Evolutionary conservation across 768 basidiomycete genomes (phyloP).

Genomic region (Suillus occidentalis): DNA sequence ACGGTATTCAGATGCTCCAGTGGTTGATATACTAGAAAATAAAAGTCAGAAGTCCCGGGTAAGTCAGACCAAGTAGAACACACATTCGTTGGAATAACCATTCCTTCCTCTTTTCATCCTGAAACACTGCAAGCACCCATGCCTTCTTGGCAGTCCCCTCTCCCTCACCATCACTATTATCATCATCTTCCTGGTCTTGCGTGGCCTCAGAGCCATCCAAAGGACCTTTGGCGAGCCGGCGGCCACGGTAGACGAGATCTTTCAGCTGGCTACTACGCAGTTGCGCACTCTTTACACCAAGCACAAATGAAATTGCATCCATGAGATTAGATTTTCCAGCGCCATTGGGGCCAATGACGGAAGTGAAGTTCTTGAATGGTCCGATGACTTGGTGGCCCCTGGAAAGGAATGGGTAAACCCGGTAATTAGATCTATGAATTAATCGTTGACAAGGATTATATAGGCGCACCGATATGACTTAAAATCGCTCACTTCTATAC

Average conservation of each 20-base stretch:
- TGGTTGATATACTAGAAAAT: constrained; percentile 71
- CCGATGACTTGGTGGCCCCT: constrained; percentile 86
- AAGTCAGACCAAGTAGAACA: constrained; percentile 32
- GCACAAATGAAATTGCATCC: constrained; percentile 99
- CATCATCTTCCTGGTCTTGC: constrained; percentile 46
- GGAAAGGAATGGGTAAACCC: constrained; percentile 5
- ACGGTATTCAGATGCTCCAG: constrained; percentile 88
- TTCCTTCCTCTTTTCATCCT: constrained; percentile 73
- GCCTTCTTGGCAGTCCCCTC: constrained; percentile 90
- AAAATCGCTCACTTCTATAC: constrained; percentile 94
- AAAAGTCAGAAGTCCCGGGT: not conserved
- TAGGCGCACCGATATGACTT: constrained; percentile 81
- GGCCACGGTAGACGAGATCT: constrained; percentile 94
- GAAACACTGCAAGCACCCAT: constrained; percentile 92
- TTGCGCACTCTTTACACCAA: constrained; percentile 93
- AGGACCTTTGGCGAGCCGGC: constrained; percentile 56
- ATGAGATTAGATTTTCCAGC: constrained; percentile 98
- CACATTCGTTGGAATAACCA: constrained; percentile 93
- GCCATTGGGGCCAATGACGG: constrained; percentile 97
- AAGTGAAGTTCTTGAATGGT: constrained; percentile 92
- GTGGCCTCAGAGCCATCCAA: constrained; percentile 44
- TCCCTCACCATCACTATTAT: constrained; percentile 53
- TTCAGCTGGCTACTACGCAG: constrained; percentile 43
- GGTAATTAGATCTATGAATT: constrained; percentile 7
- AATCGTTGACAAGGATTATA: not conserved